A percentile compares a stretch with the other conserved stretches of the same genome.
Evolutionary conservation across 352 stramenopile genomes (phyloP).

Genomic region (Albugo candida): DNA sequence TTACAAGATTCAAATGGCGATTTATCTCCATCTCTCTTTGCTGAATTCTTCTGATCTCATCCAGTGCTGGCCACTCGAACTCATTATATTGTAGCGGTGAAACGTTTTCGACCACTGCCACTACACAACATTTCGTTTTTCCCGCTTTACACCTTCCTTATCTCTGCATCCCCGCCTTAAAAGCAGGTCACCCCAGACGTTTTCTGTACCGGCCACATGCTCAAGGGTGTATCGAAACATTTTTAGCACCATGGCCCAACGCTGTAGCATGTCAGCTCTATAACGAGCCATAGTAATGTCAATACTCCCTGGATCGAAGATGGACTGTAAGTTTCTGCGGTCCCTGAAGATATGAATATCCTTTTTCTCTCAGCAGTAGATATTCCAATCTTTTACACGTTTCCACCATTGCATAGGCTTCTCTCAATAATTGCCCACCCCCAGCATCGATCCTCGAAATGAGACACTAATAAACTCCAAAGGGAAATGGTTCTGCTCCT

Average conservation of each 20-base stretch:
- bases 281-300: slow-evolving; percentile 3
- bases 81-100: slow-evolving; percentile 1
- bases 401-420: slow-evolving; percentile 12
- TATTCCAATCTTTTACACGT: slow-evolving; percentile 11
- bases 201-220: slow-evolving; percentile 8
- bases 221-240: slow-evolving; percentile 13
- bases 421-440: too few relatives aligned
- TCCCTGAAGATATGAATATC: too few relatives aligned
- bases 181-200: slow-evolving; percentile 17
- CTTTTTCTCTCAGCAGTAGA: slow-evolving; percentile 2
- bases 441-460: slow-evolving; percentile 2
- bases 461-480: slow-evolving; percentile 6
- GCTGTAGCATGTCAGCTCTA: slow-evolving; percentile 14
- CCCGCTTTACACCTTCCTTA: too few relatives aligned
- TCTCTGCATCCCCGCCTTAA: slow-evolving; percentile 7
- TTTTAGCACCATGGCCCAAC: slow-evolving; percentile 8
- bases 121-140: too few relatives aligned
- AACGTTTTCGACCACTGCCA: slow-evolving; percentile 1
- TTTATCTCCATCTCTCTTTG: too few relatives aligned
- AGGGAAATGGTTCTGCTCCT: slow-evolving; percentile 8
- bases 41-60: too few relatives aligned
- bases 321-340: slow-evolving; percentile 9
- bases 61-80: slow-evolving; percentile 8
- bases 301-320: slow-evolving; percentile 7
- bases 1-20: too few relatives aligned